Evolutionary conservation across 495 filamentous ascomycete species (phyloP).

Genomic region (Xylaria palmicola): DNA sequence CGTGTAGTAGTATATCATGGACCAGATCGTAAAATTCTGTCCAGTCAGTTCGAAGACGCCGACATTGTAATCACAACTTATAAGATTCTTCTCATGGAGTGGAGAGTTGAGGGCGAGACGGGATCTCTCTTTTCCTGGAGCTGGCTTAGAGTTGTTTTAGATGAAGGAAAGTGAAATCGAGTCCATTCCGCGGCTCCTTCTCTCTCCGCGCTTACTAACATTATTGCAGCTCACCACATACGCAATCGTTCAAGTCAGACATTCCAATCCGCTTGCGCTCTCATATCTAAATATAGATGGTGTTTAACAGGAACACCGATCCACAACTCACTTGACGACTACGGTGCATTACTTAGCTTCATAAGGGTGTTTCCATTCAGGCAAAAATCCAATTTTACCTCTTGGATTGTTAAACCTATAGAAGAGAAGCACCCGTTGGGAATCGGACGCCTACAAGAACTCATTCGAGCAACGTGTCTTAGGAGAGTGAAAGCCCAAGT

Average conservation of each 20-base stretch:
- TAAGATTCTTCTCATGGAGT: neutral
- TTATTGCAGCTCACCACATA: neutral
- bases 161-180: conserved; percentile 11
- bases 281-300: conserved; percentile 7
- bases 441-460: neutral
- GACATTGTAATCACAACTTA: neutral
- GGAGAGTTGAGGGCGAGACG: neutral
- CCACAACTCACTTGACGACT: conserved; percentile 16
- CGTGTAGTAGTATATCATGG: neutral
- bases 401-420: neutral
- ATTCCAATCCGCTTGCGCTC: neutral
- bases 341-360: conserved; percentile 12
- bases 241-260: neutral
- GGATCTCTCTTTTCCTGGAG: conserved; percentile 1
- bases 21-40: neutral
- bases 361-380: conserved; percentile 13
- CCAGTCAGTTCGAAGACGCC: neutral
- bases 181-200: neutral
- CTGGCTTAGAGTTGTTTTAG: conserved; percentile 14
- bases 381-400: conserved; percentile 9
- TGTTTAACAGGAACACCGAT: conserved; percentile 19
- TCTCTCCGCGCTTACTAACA: neutral
- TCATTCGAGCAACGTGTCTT: neutral
- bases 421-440: neutral
- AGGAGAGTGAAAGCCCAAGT: neutral